Conservation (phyloP, 2,329 filamentous ascomycete genomes). For the Talaromyces rugulosus region DNA sequence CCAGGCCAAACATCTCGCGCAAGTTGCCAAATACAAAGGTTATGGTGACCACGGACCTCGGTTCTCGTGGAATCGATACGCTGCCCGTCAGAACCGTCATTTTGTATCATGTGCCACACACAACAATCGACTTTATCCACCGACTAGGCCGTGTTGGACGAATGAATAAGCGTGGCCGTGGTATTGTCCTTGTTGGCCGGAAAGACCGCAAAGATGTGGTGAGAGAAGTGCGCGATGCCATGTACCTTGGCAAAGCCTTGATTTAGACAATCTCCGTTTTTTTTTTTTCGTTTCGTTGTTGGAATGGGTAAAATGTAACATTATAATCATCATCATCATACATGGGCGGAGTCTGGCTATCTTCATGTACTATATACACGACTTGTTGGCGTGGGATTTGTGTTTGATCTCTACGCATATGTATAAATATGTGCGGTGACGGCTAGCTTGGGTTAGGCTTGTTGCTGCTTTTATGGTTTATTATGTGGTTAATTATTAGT, state of each 20-base stretch:
- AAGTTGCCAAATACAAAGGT: conserved; percentile 76
- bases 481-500: neutral
- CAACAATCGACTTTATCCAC: conserved; percentile 97
- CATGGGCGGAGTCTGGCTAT: conserved; percentile 2
- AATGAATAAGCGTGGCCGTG: conserved; percentile 85
- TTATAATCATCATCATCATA: neutral
- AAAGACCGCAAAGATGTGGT: conserved; percentile 87
- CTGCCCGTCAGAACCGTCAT: conserved; percentile 86
- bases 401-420: neutral
- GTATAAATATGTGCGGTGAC: neutral
- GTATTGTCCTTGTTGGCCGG: conserved; percentile 85
- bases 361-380: conserved; percentile 5
- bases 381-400: neutral
- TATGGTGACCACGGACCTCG: conserved; percentile 88
- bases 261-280: conserved; percentile 50
- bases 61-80: conserved; percentile 90
- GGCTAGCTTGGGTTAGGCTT: neutral
- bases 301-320: neutral
- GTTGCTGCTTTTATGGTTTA: neutral
- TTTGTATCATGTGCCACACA: conserved; percentile 95
- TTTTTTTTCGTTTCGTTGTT: conserved; percentile 6
- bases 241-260: conserved; percentile 76
- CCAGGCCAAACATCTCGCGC: conserved; percentile 28
- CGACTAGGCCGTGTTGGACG: conserved; percentile 85
- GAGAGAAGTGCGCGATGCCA: conserved; percentile 82